Conservation (phyloP, 306 rosid species). For the Lotus japonicus region DNA sequence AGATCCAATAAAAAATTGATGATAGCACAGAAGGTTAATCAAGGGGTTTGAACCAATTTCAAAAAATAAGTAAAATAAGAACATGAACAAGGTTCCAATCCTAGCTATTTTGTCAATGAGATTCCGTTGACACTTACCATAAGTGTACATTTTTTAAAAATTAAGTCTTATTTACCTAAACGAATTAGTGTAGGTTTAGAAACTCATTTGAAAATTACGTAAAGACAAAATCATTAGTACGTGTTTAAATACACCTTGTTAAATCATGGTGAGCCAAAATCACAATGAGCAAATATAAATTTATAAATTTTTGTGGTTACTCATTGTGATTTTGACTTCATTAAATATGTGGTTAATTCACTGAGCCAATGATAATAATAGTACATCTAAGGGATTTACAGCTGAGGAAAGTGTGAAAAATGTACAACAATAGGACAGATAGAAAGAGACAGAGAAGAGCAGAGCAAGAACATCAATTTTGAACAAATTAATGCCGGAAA, state of each 20-base stretch:
- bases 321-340: too few species aligned
- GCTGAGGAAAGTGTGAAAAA: slow-evolving; percentile 16
- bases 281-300: too few species aligned
- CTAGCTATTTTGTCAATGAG: neutral
- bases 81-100: neutral
- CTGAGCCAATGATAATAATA: neutral
- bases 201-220: too few species aligned
- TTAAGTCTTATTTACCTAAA: slow-evolving; percentile 4
- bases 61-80: neutral
- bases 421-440: neutral
- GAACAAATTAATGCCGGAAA: slow-evolving; percentile 16
- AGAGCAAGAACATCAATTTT: neutral
- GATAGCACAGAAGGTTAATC: neutral
- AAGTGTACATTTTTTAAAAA: slow-evolving; percentile 13
- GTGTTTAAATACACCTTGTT: too few species aligned
- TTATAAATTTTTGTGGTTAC: too few species aligned
- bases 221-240: too few species aligned
- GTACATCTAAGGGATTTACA: neutral
- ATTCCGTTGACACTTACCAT: neutral
- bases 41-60: neutral
- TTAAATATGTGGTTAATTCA: too few species aligned
- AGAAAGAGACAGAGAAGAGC: neutral
- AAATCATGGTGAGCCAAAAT: too few species aligned
- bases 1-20: neutral
- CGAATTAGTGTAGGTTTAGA: neutral